phyloP scores from a whole-genome alignment of 441 rosid species.

The Adansonia rubrostipa region DNA sequence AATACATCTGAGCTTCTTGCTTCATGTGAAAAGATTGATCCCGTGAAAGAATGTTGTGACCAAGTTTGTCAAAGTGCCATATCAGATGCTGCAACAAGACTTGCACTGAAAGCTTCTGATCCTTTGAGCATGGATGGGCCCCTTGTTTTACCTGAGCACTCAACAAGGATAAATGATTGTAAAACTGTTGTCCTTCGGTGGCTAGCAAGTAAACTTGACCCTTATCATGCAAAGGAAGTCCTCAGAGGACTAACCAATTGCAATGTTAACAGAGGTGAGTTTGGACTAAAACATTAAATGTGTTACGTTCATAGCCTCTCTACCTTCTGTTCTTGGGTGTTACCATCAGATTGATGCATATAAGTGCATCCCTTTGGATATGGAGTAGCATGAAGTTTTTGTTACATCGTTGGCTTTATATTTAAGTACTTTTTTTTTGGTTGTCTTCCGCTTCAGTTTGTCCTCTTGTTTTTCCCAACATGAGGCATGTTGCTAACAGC shows the following conservation, averaged over 20 bases:
- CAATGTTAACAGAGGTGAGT: constrained; percentile 77
- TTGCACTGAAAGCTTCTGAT: constrained; percentile 65
- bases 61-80: constrained; percentile 82
- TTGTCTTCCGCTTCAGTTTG: constrained; percentile 62
- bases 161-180: constrained; percentile 70
- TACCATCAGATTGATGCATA: neutral
- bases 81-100: constrained; percentile 70
- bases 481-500: constrained; percentile 62
- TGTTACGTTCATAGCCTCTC: neutral
- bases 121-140: constrained; percentile 39
- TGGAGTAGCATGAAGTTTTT: neutral
- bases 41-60: constrained; percentile 89
- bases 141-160: constrained; percentile 52
- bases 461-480: constrained; percentile 83
- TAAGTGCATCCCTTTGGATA: neutral
- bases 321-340: neutral
- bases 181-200: constrained; percentile 71
- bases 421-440: constrained; percentile 20
- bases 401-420: constrained; percentile 1
- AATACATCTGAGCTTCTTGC: constrained; percentile 72
- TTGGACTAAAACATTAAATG: constrained; percentile 15
- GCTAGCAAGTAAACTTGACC: constrained; percentile 68
- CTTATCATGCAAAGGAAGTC: constrained; percentile 67
- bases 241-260: constrained; percentile 85
- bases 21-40: constrained; percentile 76